These are phyloP conservation scores for Tolypocladium nubicola DNA, from an alignment of 2,329 filamentous ascomycete genomes.

Conservation along the genomic window DNA sequence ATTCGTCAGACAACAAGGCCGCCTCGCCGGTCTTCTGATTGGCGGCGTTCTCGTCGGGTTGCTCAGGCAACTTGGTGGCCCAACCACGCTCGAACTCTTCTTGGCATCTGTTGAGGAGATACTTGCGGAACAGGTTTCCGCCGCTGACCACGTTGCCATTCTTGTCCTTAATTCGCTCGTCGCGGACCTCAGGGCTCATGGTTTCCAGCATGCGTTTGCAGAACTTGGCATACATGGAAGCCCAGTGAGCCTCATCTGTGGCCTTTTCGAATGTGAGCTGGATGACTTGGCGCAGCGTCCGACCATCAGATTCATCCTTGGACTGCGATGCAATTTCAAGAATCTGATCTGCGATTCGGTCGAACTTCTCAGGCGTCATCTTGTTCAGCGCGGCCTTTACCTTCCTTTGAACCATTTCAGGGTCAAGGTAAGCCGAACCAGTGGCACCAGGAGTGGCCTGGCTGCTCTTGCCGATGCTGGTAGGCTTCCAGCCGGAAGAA, in stretches of 20 bases:
- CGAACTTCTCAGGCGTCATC: constrained; percentile 99
- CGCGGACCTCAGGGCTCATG: constrained; percentile 90
- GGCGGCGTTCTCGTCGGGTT: constrained; percentile 42
- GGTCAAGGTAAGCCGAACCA: constrained; percentile 56
- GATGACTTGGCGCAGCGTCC: constrained; percentile 93
- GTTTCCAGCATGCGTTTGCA: constrained; percentile 93
- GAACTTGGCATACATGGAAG: constrained; percentile 97
- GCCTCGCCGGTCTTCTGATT: constrained; percentile 55
- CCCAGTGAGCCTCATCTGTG: constrained; percentile 97
- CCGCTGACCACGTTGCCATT: constrained; percentile 79
- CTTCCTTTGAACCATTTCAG: constrained; percentile 93
- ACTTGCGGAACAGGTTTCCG: constrained; percentile 94
- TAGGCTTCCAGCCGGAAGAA: constrained; percentile 80
- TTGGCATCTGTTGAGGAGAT: constrained; percentile 95
- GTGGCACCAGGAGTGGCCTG: constrained; percentile 20
- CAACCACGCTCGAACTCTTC: constrained; percentile 98
- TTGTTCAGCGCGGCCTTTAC: constrained; percentile 98
- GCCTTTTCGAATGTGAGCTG: constrained; percentile 99
- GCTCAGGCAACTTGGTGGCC: constrained; percentile 74
- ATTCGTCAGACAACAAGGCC: constrained; percentile 85
- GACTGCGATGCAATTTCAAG: constrained; percentile 87
- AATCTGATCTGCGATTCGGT: constrained; percentile 89
- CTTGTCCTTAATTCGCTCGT: constrained; percentile 91
- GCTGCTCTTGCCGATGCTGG: constrained; percentile 45
- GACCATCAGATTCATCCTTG: constrained; percentile 88